A percentile compares a stretch with the other conserved stretches of the same genome.
phyloP scores from a whole-genome alignment of 2,329 filamentous ascomycete genomes.

The Calonectria pseudoturangicola region DNA sequence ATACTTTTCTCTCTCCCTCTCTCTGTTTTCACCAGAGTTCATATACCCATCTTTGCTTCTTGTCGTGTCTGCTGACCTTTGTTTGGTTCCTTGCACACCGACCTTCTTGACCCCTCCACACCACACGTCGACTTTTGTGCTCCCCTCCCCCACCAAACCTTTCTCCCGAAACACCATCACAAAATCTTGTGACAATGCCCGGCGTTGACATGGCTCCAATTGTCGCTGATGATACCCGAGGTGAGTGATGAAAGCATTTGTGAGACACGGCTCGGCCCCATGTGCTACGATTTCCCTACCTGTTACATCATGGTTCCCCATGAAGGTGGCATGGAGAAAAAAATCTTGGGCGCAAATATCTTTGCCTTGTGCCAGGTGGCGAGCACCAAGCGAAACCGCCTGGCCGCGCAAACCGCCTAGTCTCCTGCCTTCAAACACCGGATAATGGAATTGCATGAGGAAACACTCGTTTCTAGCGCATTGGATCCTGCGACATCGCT shows the following conservation, averaged over 20 bases:
- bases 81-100: constrained; percentile 25
- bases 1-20: neutral
- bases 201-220: constrained; percentile 64
- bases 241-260: constrained; percentile 59
- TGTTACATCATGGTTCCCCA: constrained; percentile 1
- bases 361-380: constrained; percentile 11
- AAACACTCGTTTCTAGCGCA: constrained; percentile 12
- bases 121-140: constrained; percentile 25
- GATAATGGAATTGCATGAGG: neutral
- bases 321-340: constrained; percentile 12
- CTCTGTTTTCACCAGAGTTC: neutral
- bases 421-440: neutral
- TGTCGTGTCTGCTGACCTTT: constrained; percentile 15
- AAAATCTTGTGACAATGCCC: constrained; percentile 56
- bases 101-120: constrained; percentile 32
- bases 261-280: neutral
- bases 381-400: constrained; percentile 3
- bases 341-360: constrained; percentile 25
- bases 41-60: constrained; percentile 8
- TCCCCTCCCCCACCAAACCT: constrained; percentile 42
- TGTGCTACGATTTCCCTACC: neutral
- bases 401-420: neutral
- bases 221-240: constrained; percentile 67
- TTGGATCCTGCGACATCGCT: neutral
- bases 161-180: constrained; percentile 41